These are phyloP conservation scores for Tylopilus intermedius DNA, from an alignment of 768 basidiomycete genomes.

Conservation along the genomic window DNA sequence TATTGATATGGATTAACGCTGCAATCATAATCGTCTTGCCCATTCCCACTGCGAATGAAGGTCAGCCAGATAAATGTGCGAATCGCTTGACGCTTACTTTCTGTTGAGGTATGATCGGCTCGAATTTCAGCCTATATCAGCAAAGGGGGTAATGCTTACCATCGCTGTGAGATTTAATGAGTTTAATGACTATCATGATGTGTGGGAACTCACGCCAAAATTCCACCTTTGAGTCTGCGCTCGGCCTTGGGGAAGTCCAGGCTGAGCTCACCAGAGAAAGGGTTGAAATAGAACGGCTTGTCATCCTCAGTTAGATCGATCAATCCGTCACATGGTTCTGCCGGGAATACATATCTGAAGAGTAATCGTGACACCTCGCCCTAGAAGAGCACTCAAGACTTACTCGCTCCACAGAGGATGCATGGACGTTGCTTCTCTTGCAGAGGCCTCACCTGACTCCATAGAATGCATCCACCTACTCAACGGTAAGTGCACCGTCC, in stretches of 20 bases:
- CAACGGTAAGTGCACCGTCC: background rate
- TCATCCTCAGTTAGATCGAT: conserved; percentile 84
- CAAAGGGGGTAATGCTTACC: conserved; percentile 22
- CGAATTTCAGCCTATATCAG: conserved; percentile 3
- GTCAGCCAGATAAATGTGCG: conserved; percentile 3
- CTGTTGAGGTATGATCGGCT: conserved; percentile 27
- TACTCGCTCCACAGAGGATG: conserved; percentile 95
- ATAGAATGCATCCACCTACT: conserved; percentile 87
- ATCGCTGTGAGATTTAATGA: conserved; percentile 27
- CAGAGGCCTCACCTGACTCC: conserved; percentile 70
- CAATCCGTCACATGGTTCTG: conserved; percentile 48
- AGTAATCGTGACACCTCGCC: conserved; percentile 3
- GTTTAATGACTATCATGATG: background rate
- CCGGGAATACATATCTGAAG: conserved; percentile 68
- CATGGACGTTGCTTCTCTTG: conserved; percentile 66
- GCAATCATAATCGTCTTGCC: conserved; percentile 94
- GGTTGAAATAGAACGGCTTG: conserved; percentile 79
- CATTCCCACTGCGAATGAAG: conserved; percentile 70
- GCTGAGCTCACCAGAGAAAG: conserved; percentile 86
- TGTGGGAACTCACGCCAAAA: conserved; percentile 66
- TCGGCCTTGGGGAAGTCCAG: conserved; percentile 80
- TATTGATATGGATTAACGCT: conserved; percentile 79
- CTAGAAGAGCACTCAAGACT: conserved; percentile 22
- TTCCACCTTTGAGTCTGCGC: conserved; percentile 76
- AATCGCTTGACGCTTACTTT: conserved; percentile 39